A percentile compares a stretch with the other conserved stretches of the same genome.
Evolutionary conservation across 73 alveolate genomes (phyloP).

Genomic region (Loxodes magnus): DNA sequence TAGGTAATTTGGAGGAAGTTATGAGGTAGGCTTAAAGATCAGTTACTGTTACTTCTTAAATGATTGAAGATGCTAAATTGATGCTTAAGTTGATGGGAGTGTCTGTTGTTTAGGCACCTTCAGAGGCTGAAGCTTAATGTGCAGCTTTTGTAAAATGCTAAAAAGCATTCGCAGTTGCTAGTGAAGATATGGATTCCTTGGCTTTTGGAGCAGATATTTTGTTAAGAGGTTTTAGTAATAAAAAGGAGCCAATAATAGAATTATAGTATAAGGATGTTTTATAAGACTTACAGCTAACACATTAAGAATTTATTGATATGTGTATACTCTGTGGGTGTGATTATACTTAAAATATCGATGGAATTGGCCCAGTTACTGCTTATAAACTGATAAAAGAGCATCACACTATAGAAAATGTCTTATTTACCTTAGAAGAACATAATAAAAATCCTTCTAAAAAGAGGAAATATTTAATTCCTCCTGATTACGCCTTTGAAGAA

Average conservation of each 20-base stretch:
- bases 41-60: conserved; percentile 58
- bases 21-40: conserved; percentile 75
- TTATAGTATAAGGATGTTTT: conserved; percentile 52
- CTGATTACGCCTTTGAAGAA: conserved; percentile 28
- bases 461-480: conserved; percentile 37
- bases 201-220: conserved; percentile 67
- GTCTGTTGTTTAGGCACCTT: conserved; percentile 75
- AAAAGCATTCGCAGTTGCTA: conserved; percentile 56
- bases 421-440: conserved; percentile 42
- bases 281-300: conserved; percentile 50
- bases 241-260: conserved; percentile 68
- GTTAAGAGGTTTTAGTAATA: conserved; percentile 70
- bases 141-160: conserved; percentile 55
- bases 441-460: conserved; percentile 43
- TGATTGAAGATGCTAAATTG: conserved; percentile 82
- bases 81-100: conserved; percentile 59
- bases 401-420: conserved; percentile 62
- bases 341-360: conserved; percentile 56
- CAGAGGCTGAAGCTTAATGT: conserved; percentile 89
- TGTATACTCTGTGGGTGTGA: conserved; percentile 86
- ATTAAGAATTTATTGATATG: conserved; percentile 75
- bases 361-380: conserved; percentile 82
- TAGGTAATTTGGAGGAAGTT: conserved; percentile 69
- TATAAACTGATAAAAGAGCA: conserved; percentile 53
- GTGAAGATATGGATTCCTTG: conserved; percentile 90